phyloP scores from a whole-genome alignment of 805 yeast species.

The Candida jianshihensis region DNA sequence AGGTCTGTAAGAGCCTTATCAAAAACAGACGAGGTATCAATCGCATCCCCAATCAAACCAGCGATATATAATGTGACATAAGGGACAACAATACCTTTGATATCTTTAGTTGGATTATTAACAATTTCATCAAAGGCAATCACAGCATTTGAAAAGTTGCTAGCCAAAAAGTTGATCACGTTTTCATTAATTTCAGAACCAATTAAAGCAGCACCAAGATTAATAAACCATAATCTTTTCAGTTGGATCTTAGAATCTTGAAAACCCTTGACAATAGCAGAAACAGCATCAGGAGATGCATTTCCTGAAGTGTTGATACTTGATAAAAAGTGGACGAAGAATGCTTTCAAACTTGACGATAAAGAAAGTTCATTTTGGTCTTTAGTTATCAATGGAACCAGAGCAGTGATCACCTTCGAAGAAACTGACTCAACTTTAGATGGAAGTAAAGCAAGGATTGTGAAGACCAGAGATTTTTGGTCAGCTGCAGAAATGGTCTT shows the following conservation, averaged over 20 bases:
- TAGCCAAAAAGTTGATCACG: conserved; percentile 12
- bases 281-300: conserved; percentile 16
- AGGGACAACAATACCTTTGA: conserved; percentile 39
- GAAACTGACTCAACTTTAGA: conserved; percentile 24
- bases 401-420: conserved; percentile 31
- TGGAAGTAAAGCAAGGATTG: conserved; percentile 33
- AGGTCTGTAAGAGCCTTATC: conserved; percentile 28
- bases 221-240: conserved; percentile 60
- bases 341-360: conserved; percentile 39
- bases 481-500: conserved; percentile 60
- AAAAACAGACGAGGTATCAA: conserved; percentile 24
- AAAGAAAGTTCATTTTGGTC: conserved; percentile 73
- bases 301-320: conserved; percentile 17
- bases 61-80: conserved; percentile 36
- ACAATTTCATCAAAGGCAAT: conserved; percentile 37
- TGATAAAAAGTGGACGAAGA: conserved; percentile 37
- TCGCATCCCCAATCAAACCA: conserved; percentile 18
- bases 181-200: conserved; percentile 4
- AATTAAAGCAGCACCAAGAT: conserved; percentile 34
- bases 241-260: conserved; percentile 55
- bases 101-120: conserved; percentile 43
- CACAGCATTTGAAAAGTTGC: conserved; percentile 21
- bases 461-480: conserved; percentile 48
- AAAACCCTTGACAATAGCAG: conserved; percentile 43
- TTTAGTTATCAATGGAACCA: conserved; percentile 52